phyloP scores from a whole-genome alignment of 169 alveolate species.

The Babesia gibsoni region DNA sequence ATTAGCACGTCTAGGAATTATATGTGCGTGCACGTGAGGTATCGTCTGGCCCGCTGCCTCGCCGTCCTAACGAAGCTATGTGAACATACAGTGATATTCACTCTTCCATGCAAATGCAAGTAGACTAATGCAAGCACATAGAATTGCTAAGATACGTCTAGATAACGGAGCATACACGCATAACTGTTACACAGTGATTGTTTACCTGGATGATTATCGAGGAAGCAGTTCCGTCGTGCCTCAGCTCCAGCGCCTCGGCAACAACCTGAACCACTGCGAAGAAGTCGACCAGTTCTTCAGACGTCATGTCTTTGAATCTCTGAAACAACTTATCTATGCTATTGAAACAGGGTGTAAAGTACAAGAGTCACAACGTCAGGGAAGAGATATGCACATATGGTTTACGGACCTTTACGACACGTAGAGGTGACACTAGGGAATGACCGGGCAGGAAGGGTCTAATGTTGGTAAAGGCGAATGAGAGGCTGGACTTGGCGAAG shows the following conservation, averaged over 20 bases:
- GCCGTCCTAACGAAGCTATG: conserved; percentile 76
- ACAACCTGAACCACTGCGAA: conserved; percentile 44
- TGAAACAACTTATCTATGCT: not conserved
- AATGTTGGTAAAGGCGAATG: conserved; percentile 71
- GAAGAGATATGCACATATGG: not conserved
- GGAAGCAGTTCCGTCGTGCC: conserved; percentile 40
- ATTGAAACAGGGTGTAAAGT: not conserved
- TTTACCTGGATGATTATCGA: conserved; percentile 52
- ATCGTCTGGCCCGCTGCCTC: conserved; percentile 89
- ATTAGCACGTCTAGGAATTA: conserved; percentile 76
- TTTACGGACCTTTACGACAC: conserved; percentile 52
- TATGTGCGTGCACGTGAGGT: conserved; percentile 86
- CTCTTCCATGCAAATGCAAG: no score
- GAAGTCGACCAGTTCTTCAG: conserved; percentile 50
- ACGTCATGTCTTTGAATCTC: conserved; percentile 59
- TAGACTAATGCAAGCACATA: no score
- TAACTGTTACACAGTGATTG: no score
- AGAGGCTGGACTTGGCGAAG: conserved; percentile 58
- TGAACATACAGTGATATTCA: conserved; percentile 18
- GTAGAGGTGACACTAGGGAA: conserved; percentile 68
- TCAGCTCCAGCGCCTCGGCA: conserved; percentile 56
- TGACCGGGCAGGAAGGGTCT: conserved; percentile 76
- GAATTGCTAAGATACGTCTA: no score
- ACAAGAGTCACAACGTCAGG: not conserved
- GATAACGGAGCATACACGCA: no score